Evolutionary conservation across 2,329 filamentous ascomycete genomes (phyloP).

Genomic region (Pseudogymnoascus sp.): DNA sequence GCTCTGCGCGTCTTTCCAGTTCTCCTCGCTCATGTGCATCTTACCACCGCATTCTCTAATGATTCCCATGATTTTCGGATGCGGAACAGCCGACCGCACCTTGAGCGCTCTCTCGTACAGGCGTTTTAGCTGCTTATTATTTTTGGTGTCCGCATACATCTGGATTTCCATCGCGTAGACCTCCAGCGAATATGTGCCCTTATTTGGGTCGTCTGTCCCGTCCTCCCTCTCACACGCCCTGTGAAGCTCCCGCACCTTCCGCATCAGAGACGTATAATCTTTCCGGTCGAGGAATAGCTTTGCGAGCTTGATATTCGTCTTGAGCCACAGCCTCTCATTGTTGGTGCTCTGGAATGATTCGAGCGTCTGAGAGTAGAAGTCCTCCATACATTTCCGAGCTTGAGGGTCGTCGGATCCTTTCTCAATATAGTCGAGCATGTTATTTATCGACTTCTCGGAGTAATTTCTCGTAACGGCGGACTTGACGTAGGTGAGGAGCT

Average conservation of each 20-base stretch:
- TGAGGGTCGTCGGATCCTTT: slow-evolving; percentile 65
- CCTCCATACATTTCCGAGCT: slow-evolving; percentile 76
- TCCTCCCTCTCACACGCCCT: slow-evolving; percentile 80
- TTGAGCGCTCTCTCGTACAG: slow-evolving; percentile 86
- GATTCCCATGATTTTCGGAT: slow-evolving; percentile 98
- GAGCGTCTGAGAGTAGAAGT: slow-evolving; percentile 89
- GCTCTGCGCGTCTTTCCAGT: slow-evolving; percentile 93
- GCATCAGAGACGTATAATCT: slow-evolving; percentile 70
- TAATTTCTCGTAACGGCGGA: slow-evolving; percentile 96
- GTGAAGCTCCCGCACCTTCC: slow-evolving; percentile 82
- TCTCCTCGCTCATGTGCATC: slow-evolving; percentile 99
- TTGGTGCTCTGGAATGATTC: slow-evolving; percentile 95
- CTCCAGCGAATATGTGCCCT: slow-evolving; percentile 92
- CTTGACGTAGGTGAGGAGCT: slow-evolving; percentile 95
- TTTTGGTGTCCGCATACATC: slow-evolving; percentile 94
- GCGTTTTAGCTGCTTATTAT: slow-evolving; percentile 93
- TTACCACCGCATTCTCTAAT: slow-evolving; percentile 98
- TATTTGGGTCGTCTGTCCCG: slow-evolving; percentile 82
- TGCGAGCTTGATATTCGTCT: slow-evolving; percentile 95
- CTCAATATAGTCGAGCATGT: slow-evolving; percentile 96
- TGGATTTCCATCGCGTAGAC: slow-evolving; percentile 96
- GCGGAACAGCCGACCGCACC: slow-evolving; percentile 92
- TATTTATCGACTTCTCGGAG: slow-evolving; percentile 98
- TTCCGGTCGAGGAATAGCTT: slow-evolving; percentile 86
- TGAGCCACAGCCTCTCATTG: slow-evolving; percentile 93